These are phyloP conservation scores for Phaffia tasmanica DNA, from an alignment of 768 basidiomycete species.

Conservation along the genomic window DNA sequence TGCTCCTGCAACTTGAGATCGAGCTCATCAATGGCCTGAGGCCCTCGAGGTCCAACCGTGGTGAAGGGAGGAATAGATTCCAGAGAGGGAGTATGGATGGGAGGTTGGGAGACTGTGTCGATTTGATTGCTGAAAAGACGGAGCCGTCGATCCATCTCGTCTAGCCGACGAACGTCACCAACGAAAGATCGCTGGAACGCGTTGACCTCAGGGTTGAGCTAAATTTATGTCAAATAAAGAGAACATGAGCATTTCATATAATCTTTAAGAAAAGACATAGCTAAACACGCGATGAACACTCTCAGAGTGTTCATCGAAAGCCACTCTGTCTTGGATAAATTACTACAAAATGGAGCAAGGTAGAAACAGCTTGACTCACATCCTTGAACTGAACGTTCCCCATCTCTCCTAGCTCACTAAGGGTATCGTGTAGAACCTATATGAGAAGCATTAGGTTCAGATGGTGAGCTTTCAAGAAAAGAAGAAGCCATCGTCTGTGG, in stretches of 20 bases:
- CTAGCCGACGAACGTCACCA: slow-evolving; percentile 84
- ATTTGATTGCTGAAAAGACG: slow-evolving; percentile 82
- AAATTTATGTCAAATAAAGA: slow-evolving; percentile 4
- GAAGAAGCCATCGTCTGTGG: background rate
- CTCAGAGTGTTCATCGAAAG: background rate
- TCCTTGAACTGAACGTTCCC: slow-evolving; percentile 97
- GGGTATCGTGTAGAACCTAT: slow-evolving; percentile 70
- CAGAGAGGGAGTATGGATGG: slow-evolving; percentile 69
- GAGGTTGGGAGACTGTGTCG: slow-evolving; percentile 62
- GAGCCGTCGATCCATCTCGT: slow-evolving; percentile 90
- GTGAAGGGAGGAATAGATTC: slow-evolving; percentile 76
- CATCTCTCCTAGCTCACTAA: slow-evolving; percentile 86
- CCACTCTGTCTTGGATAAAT: background rate
- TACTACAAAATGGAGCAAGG: background rate
- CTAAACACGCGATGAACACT: background rate
- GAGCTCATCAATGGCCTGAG: slow-evolving; percentile 86
- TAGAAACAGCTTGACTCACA: slow-evolving; percentile 44
- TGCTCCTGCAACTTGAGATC: slow-evolving; percentile 77
- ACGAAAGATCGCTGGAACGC: slow-evolving; percentile 98
- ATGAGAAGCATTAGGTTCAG: background rate
- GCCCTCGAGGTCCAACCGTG: slow-evolving; percentile 80
- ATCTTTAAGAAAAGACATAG: background rate
- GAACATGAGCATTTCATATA: slow-evolving; percentile 12
- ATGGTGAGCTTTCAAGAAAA: background rate
- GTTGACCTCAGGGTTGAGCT: slow-evolving; percentile 91